phyloP scores from a whole-genome alignment of 352 stramenopile species.

The Globisporangium iwayamae region DNA sequence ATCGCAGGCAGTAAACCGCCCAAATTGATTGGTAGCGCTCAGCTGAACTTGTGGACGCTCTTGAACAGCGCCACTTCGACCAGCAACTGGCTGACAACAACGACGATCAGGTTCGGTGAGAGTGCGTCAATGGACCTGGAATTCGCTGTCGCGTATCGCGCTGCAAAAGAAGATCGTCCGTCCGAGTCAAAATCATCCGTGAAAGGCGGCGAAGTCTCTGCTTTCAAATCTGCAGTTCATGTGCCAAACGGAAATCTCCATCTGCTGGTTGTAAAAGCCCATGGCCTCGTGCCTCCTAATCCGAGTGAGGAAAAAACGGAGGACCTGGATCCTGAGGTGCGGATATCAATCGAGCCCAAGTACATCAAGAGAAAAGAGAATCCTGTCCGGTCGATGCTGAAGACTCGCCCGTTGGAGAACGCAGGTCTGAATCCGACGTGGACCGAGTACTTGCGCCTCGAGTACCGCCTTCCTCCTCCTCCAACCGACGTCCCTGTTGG shows the following conservation, averaged over 20 bases:
- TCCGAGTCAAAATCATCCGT: background rate
- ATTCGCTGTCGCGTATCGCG: constrained; percentile 22
- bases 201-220: background rate
- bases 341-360: constrained; percentile 41
- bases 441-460: constrained; percentile 49
- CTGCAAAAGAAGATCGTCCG: constrained; percentile 6
- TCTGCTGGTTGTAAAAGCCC: constrained; percentile 33
- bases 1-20: constrained; percentile 13
- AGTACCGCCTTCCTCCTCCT: constrained; percentile 30
- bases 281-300: constrained; percentile 31
- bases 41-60: constrained; percentile 25
- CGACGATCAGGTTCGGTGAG: constrained; percentile 23
- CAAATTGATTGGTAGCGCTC: constrained; percentile 25
- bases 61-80: constrained; percentile 1
- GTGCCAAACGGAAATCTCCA: constrained; percentile 39
- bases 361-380: constrained; percentile 53
- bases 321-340: constrained; percentile 51
- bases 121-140: constrained; percentile 26
- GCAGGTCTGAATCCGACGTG: constrained; percentile 32
- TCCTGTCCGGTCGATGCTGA: constrained; percentile 41
- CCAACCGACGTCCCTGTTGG: constrained; percentile 7
- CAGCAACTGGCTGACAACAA: background rate
- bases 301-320: constrained; percentile 21
- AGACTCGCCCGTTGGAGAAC: constrained; percentile 46
- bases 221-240: constrained; percentile 11